Conservation (phyloP, 192 early-diverging fungal species). For the Podila epicladia region DNA sequence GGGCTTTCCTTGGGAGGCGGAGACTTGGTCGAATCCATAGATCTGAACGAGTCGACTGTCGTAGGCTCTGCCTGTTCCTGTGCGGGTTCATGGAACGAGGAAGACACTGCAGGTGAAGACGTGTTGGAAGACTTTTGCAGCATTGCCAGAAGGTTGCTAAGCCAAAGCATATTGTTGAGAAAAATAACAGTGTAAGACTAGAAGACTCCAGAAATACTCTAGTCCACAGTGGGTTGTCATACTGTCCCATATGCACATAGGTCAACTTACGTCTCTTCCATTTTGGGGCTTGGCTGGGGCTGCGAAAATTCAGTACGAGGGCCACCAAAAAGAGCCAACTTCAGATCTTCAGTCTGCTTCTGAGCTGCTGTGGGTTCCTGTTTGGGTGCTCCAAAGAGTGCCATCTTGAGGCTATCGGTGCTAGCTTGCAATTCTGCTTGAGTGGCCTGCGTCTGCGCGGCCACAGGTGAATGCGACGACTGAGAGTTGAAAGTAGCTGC, state of each 20-base stretch:
- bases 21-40: conserved; percentile 9
- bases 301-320: conserved; percentile 35
- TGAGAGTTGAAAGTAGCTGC: conserved; percentile 14
- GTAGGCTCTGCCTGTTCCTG: not conserved
- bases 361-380: conserved; percentile 32
- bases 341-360: conserved; percentile 45
- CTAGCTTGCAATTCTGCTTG: conserved; percentile 40
- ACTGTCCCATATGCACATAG: not conserved
- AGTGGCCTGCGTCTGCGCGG: conserved; percentile 4
- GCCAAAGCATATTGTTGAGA: not conserved
- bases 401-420: conserved; percentile 54
- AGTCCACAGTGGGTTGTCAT: not conserved
- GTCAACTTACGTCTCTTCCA: conserved; percentile 38
- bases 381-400: conserved; percentile 49
- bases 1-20: conserved; percentile 36
- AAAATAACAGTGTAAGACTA: not conserved
- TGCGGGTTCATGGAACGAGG: conserved; percentile 2
- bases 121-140: conserved; percentile 39
- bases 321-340: conserved; percentile 38
- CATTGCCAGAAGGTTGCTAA: conserved; percentile 43
- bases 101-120: conserved; percentile 14
- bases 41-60: conserved; percentile 8
- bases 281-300: conserved; percentile 39
- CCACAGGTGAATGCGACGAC: not conserved
- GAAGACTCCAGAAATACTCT: not conserved